Base-by-base conservation (phyloP, 1,139 yeast species). In the Scheffersomyces titani region DNA sequence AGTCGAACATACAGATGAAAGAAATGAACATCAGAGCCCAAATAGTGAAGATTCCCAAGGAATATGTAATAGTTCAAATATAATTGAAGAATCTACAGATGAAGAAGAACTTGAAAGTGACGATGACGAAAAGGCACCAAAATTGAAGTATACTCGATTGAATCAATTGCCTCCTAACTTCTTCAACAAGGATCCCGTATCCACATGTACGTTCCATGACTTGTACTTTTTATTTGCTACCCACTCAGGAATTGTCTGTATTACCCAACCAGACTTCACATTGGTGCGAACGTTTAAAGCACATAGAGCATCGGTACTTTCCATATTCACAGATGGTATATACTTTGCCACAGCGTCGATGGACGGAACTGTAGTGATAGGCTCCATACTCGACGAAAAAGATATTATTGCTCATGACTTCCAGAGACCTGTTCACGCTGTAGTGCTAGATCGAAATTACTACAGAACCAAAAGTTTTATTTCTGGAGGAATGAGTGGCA, bases 401-500 rank as follows among this genome's bases (percentile, higher is more conserved):
- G 96, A 89, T 63, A 84, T 89, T 3, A 78, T 84, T 0, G 92
- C 92, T 1, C 89, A 85, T 62, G 96, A 92, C 70, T 91, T 92
- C 70, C 89, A 90, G 65, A 76, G 98, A 44, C 98, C 99, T 0
- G 84, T 96, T 0, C 96, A 92, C 69, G 86, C 96, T 0, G 96
- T 94, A 3, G 89, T 93, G 0, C 71, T 96, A 5, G 96, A 91
- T 63, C 84, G 86, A 19, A 84, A 88, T 59, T 94, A 90, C 69
- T 70, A 71, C 50, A 80, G 78, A 13, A 80, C 87, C 0, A 83
- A 86, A 57, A 81, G 88, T 11, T 92, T 92, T 63, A 79, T 91
- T 0, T 88, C 93, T 47, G 98, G 98, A 3, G 98, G 98, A 0
- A 92, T 89, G 78, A 89, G 94, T 18, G 98, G 98, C 0, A 86